Conservation (phyloP, 345 rosid species). For the Boechera retrofracta region DNA sequence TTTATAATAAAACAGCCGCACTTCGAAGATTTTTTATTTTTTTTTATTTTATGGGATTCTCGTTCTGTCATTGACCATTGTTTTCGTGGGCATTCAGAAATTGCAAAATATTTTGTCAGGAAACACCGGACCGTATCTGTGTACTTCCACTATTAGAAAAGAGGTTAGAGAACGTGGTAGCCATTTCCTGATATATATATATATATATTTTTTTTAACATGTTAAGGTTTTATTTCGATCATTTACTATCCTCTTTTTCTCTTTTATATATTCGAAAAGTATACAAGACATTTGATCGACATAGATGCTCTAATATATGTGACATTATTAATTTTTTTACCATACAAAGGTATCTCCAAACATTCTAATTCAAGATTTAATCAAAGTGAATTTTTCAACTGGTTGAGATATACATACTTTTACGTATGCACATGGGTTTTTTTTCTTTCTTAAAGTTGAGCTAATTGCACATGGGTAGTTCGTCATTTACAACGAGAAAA, state of each 20-base stretch:
- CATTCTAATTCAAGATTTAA: background rate
- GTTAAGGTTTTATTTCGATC: conserved; percentile 7
- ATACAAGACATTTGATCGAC: background rate
- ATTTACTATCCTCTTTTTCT: background rate
- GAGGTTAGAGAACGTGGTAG: conserved; percentile 28
- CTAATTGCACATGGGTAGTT: conserved; percentile 14
- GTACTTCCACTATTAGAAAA: conserved; percentile 14
- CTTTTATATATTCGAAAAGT: background rate
- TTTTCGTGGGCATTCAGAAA: background rate
- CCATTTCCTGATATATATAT: background rate
- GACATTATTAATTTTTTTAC: no score
- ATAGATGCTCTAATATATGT: background rate
- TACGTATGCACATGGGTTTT: background rate
- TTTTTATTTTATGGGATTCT: background rate
- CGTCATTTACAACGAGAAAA: background rate
- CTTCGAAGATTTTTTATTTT: background rate
- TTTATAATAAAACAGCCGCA: background rate
- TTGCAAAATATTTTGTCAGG: background rate
- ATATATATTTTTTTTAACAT: background rate
- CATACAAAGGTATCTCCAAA: background rate
- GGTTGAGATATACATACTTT: background rate
- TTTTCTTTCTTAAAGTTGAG: background rate
- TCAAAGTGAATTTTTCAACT: background rate
- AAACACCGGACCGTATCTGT: conserved; percentile 3
- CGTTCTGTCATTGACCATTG: conserved; percentile 19